Conservation (phyloP, 108 stramenopile genomes). For the Cyclotella kingstonii region DNA sequence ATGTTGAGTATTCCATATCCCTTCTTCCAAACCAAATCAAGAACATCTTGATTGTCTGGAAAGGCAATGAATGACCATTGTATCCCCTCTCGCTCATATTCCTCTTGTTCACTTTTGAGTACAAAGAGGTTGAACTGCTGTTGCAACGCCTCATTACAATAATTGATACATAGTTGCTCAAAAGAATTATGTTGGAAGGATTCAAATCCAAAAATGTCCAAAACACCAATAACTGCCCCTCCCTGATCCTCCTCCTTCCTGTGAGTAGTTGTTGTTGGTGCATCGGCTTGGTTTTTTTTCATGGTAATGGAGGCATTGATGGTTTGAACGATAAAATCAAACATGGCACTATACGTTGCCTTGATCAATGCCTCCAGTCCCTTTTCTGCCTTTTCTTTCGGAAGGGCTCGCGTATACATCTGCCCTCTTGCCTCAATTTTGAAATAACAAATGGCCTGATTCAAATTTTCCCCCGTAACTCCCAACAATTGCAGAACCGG, state of each 20-base stretch:
- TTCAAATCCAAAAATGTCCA: slow-evolving; percentile 99
- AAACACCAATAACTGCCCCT: slow-evolving; percentile 80
- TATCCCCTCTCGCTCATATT: slow-evolving; percentile 61
- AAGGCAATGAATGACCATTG: slow-evolving; percentile 64
- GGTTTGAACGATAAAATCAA: slow-evolving; percentile 73
- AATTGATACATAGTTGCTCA: slow-evolving; percentile 89
- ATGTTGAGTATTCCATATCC: slow-evolving; percentile 58
- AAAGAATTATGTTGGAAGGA: slow-evolving; percentile 81
- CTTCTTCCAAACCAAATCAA: slow-evolving; percentile 82
- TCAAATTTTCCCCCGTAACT: slow-evolving; percentile 68
- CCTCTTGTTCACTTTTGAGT: slow-evolving; percentile 57
- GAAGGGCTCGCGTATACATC: slow-evolving; percentile 54
- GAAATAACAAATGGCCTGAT: slow-evolving; percentile 70
- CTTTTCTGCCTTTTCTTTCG: slow-evolving; percentile 77
- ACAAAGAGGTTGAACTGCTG: slow-evolving; percentile 67
- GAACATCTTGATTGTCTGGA: slow-evolving; percentile 81
- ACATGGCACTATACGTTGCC: slow-evolving; percentile 87
- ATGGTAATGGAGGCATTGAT: slow-evolving; percentile 67
- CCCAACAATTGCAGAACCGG: slow-evolving; percentile 68
- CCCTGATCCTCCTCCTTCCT: slow-evolving; percentile 7
- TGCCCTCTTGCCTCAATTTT: slow-evolving; percentile 76
- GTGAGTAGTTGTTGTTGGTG: not conserved
- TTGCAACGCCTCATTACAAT: slow-evolving; percentile 84
- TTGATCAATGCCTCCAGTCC: slow-evolving; percentile 93
- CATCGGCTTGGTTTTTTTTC: slow-evolving; percentile 31